Conservation (phyloP, 805 yeast genomes). For the Kodamaea hsintzibuensis region DNA sequence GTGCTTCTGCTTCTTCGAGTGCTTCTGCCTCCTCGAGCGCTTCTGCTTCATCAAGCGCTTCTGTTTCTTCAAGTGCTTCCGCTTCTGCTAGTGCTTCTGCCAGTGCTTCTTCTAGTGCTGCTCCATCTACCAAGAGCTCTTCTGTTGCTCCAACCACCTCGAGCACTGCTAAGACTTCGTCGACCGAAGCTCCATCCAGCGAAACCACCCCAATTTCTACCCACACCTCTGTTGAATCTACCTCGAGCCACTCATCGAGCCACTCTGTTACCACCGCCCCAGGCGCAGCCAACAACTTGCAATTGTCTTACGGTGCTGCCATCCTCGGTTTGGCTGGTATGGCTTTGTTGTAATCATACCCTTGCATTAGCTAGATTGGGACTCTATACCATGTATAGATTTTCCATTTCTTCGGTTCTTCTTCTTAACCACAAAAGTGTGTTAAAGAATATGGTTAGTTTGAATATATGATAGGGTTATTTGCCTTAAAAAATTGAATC, state of each 20-base stretch:
- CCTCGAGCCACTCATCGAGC: constrained; percentile 1
- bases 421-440: not conserved
- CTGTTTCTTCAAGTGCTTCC: constrained; percentile 7
- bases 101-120: constrained; percentile 3
- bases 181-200: constrained; percentile 10
- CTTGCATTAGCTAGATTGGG: not conserved
- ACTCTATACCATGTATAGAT: not conserved
- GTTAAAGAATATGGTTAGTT: not conserved
- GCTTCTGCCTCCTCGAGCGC: constrained; percentile 23
- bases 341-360: constrained; percentile 19
- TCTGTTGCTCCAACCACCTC: constrained; percentile 7
- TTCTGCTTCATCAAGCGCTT: constrained; percentile 4
- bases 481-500: not conserved
- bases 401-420: not conserved
- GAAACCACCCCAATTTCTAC: constrained; percentile 7
- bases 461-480: not conserved
- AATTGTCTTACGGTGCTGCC: constrained; percentile 27
- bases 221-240: not conserved
- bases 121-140: constrained; percentile 1
- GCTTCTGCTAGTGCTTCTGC: constrained; percentile 5
- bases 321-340: constrained; percentile 24
- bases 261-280: constrained; percentile 10
- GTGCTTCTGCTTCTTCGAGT: constrained; percentile 3
- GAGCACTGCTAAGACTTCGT: constrained; percentile 7
- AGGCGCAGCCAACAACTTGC: constrained; percentile 20